Evolutionary conservation across 768 basidiomycete species (phyloP).

Genomic region (Daedaleopsis nitida): DNA sequence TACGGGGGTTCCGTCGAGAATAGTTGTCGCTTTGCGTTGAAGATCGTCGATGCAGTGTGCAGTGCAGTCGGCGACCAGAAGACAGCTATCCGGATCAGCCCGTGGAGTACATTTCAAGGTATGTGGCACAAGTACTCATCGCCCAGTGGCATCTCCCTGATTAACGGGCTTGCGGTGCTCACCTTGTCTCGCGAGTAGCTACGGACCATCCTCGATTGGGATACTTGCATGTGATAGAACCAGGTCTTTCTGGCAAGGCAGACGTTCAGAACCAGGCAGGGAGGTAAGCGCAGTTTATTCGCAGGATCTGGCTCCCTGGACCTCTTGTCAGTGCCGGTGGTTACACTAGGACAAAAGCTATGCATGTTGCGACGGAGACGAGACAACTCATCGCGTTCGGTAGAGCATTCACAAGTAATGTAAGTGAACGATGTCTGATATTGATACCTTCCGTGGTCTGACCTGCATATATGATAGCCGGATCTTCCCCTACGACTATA

Average conservation of each 20-base stretch:
- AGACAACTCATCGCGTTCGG: conserved; percentile 27
- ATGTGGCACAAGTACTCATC: conserved; percentile 1
- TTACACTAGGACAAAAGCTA: conserved; percentile 21
- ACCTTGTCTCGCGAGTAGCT: conserved; percentile 43
- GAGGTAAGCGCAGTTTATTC: conserved; percentile 19
- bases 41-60: conserved; percentile 38
- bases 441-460: background rate
- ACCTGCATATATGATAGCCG: conserved; percentile 6
- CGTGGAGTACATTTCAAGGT: conserved; percentile 33
- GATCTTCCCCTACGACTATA: conserved; percentile 21
- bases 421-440: conserved; percentile 6
- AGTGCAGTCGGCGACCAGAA: conserved; percentile 41
- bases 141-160: too few relatives aligned
- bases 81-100: conserved; percentile 40
- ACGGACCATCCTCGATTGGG: conserved; percentile 40
- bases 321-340: conserved; percentile 23
- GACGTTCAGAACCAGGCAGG: conserved; percentile 8
- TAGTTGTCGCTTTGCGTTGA: conserved; percentile 41
- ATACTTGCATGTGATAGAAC: conserved; percentile 39
- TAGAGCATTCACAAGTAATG: conserved; percentile 27
- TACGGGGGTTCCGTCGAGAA: conserved; percentile 51
- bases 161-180: conserved; percentile 14
- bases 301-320: conserved; percentile 20
- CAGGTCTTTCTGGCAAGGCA: conserved; percentile 11
- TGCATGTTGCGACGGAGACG: conserved; percentile 15